phyloP scores from a whole-genome alignment of 2,329 filamentous ascomycete genomes.

The Aureobasidium lini region DNA sequence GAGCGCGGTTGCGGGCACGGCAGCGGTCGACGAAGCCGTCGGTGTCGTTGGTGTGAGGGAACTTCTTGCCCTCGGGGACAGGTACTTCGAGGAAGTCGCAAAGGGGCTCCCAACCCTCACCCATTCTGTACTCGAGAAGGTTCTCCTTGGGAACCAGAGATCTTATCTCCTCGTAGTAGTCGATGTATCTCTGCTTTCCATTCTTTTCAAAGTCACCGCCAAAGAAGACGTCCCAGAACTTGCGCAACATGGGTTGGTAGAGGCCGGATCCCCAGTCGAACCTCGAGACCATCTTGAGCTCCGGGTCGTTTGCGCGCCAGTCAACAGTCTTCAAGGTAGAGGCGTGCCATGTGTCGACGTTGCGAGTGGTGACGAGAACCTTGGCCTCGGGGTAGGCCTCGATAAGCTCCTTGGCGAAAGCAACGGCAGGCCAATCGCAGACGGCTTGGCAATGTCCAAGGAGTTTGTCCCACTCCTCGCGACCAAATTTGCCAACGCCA shows the following conservation, averaged over 20 bases:
- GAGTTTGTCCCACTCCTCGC: slow-evolving; percentile 62
- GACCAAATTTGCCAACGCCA: slow-evolving; percentile 53
- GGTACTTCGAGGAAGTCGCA: slow-evolving; percentile 49
- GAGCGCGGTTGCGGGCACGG: slow-evolving; percentile 45
- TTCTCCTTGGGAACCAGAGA: slow-evolving; percentile 40
- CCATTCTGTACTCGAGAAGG: slow-evolving; percentile 47
- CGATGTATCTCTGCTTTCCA: slow-evolving; percentile 55
- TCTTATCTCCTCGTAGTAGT: slow-evolving; percentile 49
- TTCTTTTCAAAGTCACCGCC: slow-evolving; percentile 58
- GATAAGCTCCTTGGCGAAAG: slow-evolving; percentile 62
- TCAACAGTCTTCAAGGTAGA: slow-evolving; percentile 60
- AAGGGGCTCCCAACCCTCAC: slow-evolving; percentile 47
- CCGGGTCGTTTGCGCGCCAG: slow-evolving; percentile 59
- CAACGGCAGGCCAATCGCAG: slow-evolving; percentile 61
- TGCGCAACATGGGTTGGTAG: slow-evolving; percentile 59
- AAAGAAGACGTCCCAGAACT: slow-evolving; percentile 64
- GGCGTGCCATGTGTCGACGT: slow-evolving; percentile 57
- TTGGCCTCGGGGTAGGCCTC: slow-evolving; percentile 67
- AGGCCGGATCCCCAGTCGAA: slow-evolving; percentile 57
- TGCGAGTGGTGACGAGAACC: slow-evolving; percentile 59
- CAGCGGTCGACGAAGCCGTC: slow-evolving; percentile 49
- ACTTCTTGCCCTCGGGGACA: slow-evolving; percentile 40
- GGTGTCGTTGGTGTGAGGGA: slow-evolving; percentile 47
- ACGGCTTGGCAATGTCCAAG: slow-evolving; percentile 59
- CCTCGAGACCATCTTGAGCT: slow-evolving; percentile 48